Evolutionary conservation across 208 protist genomes (phyloP).

Genomic region (Naegleria lovaniensis): DNA sequence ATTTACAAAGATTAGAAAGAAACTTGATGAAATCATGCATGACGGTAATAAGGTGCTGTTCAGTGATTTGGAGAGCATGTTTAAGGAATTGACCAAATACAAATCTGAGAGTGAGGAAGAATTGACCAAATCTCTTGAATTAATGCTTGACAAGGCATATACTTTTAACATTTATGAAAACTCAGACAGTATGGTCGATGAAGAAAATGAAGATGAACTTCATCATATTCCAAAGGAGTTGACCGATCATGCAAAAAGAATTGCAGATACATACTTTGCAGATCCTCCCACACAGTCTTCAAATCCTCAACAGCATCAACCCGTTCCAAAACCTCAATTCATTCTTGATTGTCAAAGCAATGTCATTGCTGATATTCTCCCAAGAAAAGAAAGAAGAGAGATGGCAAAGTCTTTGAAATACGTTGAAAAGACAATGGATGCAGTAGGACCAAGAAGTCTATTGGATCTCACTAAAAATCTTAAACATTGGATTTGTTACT

Average conservation of each 20-base stretch:
- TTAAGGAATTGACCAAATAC: slow-evolving; percentile 13
- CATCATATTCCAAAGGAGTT: background rate
- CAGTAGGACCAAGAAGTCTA: background rate
- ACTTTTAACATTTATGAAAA: slow-evolving; percentile 13
- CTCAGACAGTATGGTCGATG: background rate
- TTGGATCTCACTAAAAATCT: background rate
- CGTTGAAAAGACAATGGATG: background rate
- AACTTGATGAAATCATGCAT: slow-evolving; percentile 14
- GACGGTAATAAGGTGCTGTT: background rate
- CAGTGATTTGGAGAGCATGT: slow-evolving; percentile 13
- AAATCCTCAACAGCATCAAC: background rate
- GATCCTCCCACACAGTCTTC: background rate
- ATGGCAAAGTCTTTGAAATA: background rate
- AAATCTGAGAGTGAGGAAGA: slow-evolving; percentile 27
- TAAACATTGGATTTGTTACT: background rate
- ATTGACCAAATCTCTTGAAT: background rate
- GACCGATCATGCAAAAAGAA: background rate
- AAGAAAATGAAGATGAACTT: background rate
- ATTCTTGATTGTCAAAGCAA: background rate
- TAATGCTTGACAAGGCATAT: background rate
- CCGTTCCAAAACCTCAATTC: background rate
- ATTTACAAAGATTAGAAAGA: background rate
- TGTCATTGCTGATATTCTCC: background rate
- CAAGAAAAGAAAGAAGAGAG: background rate
- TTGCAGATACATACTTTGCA: background rate